These are phyloP conservation scores for Nicotiana rustica DNA, from an alignment of 305 asterid species.

Conservation along the genomic window DNA sequence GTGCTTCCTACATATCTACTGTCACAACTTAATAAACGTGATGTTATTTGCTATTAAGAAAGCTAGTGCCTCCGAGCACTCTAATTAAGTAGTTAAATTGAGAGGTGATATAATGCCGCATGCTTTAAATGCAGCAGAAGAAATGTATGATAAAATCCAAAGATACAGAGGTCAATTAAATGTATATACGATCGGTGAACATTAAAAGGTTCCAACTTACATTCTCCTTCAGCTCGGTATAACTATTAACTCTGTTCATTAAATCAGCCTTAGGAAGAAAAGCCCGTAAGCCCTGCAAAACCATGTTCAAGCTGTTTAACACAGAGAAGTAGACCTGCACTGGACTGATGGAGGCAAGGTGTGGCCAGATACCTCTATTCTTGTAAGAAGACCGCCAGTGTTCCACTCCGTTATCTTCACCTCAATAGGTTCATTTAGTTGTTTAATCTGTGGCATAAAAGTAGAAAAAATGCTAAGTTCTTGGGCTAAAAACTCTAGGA, in stretches of 20 bases:
- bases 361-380: slow-evolving; percentile 66
- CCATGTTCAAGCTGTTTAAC: slow-evolving; percentile 25
- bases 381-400: slow-evolving; percentile 91
- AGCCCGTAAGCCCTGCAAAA: slow-evolving; percentile 90
- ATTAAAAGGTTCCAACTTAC: slow-evolving; percentile 45
- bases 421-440: slow-evolving; percentile 80
- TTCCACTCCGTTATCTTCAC: slow-evolving; percentile 92
- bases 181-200: slow-evolving; percentile 2
- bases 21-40: not conserved
- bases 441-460: slow-evolving; percentile 63
- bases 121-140: slow-evolving; percentile 9
- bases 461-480: not conserved
- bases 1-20: not conserved
- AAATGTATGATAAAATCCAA: slow-evolving; percentile 26
- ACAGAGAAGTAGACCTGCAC: not conserved
- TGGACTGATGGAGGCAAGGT: slow-evolving; percentile 3
- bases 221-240: slow-evolving; percentile 80
- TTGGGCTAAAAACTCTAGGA: slow-evolving; percentile 17
- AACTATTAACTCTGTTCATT: slow-evolving; percentile 78
- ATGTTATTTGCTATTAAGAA: slow-evolving; percentile 1
- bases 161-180: slow-evolving; percentile 9
- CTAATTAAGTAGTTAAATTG: not conserved
- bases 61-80: not conserved
- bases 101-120: not conserved
- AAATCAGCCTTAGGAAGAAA: slow-evolving; percentile 91